phyloP scores from a whole-genome alignment of 2,329 filamentous ascomycete genomes.

The Trichoderma polysporum region DNA sequence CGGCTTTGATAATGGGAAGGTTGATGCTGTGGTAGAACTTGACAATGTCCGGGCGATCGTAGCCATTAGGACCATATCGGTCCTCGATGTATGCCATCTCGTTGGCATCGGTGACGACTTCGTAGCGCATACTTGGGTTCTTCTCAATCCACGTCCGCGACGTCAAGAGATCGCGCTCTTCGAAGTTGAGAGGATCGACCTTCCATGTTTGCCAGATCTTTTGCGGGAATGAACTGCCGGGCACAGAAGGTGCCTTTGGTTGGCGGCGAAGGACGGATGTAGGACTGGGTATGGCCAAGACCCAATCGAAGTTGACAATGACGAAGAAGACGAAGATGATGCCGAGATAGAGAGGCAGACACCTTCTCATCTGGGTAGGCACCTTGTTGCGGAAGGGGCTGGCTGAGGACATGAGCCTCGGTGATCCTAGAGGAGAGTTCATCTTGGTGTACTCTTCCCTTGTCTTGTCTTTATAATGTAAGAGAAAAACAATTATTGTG shows the following conservation, averaged over 20 bases:
- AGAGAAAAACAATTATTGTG: not conserved
- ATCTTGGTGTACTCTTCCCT: slow-evolving; percentile 25
- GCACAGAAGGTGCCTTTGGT: slow-evolving; percentile 19
- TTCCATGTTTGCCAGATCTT: slow-evolving; percentile 83
- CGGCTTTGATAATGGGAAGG: slow-evolving; percentile 64
- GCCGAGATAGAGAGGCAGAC: slow-evolving; percentile 46
- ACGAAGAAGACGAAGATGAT: slow-evolving; percentile 47
- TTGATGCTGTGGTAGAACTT: slow-evolving; percentile 59
- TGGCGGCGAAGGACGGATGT: slow-evolving; percentile 24
- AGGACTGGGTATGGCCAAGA: slow-evolving; percentile 33
- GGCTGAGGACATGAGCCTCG: slow-evolving; percentile 39
- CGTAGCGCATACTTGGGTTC: slow-evolving; percentile 66
- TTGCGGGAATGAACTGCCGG: slow-evolving; percentile 49
- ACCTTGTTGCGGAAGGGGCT: slow-evolving; percentile 21
- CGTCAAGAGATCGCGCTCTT: slow-evolving; percentile 58
- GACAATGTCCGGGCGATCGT: slow-evolving; percentile 67
- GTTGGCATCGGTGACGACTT: slow-evolving; percentile 68
- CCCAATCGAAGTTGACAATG: slow-evolving; percentile 46
- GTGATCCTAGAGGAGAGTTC: slow-evolving; percentile 38
- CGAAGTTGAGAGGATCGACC: slow-evolving; percentile 64
- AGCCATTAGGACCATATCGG: slow-evolving; percentile 62
- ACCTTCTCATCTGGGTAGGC: slow-evolving; percentile 36
- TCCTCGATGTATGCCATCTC: slow-evolving; percentile 66
- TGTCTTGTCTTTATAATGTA: not conserved
- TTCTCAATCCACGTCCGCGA: slow-evolving; percentile 65